Base-by-base conservation (phyloP, 139 green algal genomes). In the Protoeuglena noctilucae region DNA sequence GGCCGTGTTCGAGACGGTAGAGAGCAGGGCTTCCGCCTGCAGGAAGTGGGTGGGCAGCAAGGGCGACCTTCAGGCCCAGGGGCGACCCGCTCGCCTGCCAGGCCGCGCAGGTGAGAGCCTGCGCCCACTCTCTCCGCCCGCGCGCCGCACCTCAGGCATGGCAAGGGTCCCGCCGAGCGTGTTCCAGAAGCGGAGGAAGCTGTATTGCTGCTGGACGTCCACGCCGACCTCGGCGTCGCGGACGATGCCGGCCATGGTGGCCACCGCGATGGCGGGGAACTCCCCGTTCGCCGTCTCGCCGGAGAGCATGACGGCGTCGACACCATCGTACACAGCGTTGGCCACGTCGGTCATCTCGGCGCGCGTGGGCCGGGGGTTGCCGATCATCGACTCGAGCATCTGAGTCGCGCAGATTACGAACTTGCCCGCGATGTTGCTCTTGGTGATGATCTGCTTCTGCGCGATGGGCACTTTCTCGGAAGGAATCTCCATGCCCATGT, bases 401-500 rank as follows among this genome's bases (percentile, higher is more conserved):
- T 64, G 49, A 2, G 57, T 64, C 23, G 61, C 61, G 34, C 57
- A 59, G 55, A 68, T 68, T 9, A 63, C 45, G 23, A 59, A 59
- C 54, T 63, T 57, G 34, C 57, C 57, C 16, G 29, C 23, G 34
- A 48, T 64, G 26, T 40, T 64, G 39, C 24, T 28, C 22, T 22
- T 40, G 18, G 47, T 43, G 16, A 62, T 28, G 43, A 62, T 62
- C 24, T 48, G 31, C 56, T 62, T 50, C 28, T 62, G 56, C n/a
- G 48, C 28, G 4, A 62, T 57, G 28, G 56, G 43, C 34, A 77
- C 65, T 60, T 78, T 78, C 51, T 78, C 65, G 2, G 63, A 65
- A 1, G 70, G 62, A n/a, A 78, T 75, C 56, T 83, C 71, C 75
- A 83, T 83, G 50, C 74, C 71, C 69, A 73, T 58, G 51, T 79